A percentile compares a stretch with the other conserved stretches of the same genome.
Conservation (phyloP, 345 rosid species). For the Mangifera indica region DNA sequence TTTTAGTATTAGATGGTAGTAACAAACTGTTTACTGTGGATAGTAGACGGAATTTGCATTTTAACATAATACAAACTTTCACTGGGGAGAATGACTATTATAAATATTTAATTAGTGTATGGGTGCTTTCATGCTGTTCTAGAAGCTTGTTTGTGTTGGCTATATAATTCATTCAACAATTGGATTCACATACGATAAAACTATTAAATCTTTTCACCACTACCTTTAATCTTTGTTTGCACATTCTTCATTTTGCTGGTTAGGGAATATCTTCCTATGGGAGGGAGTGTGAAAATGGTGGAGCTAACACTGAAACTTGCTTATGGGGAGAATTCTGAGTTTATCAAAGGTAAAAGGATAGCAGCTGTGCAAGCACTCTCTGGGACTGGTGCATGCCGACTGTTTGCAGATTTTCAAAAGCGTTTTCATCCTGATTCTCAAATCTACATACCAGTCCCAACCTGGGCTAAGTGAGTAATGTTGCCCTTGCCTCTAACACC, state of each 20-base stretch:
- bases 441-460: constrained; percentile 86
- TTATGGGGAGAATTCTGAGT: constrained; percentile 80
- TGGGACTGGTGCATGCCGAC: constrained; percentile 96
- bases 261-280: constrained; percentile 99
- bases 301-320: constrained; percentile 90
- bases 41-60: too few species aligned
- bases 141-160: not conserved
- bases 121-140: not conserved
- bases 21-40: too few species aligned
- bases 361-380: constrained; percentile 93
- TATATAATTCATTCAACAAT: not conserved
- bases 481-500: not conserved
- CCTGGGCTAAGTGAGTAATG: constrained; percentile 88
- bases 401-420: constrained; percentile 94
- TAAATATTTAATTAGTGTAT: too few species aligned
- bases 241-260: not conserved
- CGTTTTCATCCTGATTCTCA: constrained; percentile 82
- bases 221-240: not conserved
- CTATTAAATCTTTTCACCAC: not conserved
- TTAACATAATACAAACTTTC: too few species aligned
- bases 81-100: too few species aligned
- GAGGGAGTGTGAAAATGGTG: constrained; percentile 89
- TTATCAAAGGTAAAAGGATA: constrained; percentile 73
- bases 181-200: not conserved
- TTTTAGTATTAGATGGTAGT: too few species aligned